Evolutionary conservation across 331 rosid genomes (phyloP).

Genomic region (Quercus tomentella): DNA sequence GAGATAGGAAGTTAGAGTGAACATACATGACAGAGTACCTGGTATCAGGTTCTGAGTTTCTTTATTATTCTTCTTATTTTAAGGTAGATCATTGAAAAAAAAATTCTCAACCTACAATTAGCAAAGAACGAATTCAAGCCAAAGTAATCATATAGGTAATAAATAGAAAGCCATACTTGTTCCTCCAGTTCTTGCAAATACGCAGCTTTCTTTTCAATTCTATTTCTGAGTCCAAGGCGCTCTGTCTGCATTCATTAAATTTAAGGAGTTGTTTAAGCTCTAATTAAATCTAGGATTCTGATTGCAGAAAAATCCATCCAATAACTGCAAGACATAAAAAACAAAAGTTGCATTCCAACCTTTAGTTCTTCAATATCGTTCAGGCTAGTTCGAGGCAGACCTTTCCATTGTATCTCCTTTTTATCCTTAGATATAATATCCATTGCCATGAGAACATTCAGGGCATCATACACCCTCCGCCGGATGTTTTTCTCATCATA

Average conservation of each 20-base stretch:
- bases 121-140: neutral
- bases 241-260: slow-evolving; percentile 54
- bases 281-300: neutral
- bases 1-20: slow-evolving; percentile 29
- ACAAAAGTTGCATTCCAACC: slow-evolving; percentile 40
- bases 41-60: neutral
- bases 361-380: slow-evolving; percentile 88
- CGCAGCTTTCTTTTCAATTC: slow-evolving; percentile 79
- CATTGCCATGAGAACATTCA: slow-evolving; percentile 98
- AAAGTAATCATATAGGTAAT: slow-evolving; percentile 3
- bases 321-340: slow-evolving; percentile 17
- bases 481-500: slow-evolving; percentile 91
- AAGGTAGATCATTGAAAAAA: neutral
- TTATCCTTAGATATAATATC: slow-evolving; percentile 95
- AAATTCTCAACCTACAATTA: neutral
- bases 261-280: slow-evolving; percentile 16
- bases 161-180: slow-evolving; percentile 45
- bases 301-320: neutral
- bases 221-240: slow-evolving; percentile 62
- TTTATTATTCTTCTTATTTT: neutral
- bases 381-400: slow-evolving; percentile 79
- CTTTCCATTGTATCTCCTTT: slow-evolving; percentile 94
- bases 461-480: slow-evolving; percentile 90
- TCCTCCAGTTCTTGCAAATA: slow-evolving; percentile 91
- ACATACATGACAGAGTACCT: neutral